Evolutionary conservation across 2,329 filamentous ascomycete species (phyloP), one percentile per base, ranked within the genome.

Genomic region (Endothia cerciana): DNA sequence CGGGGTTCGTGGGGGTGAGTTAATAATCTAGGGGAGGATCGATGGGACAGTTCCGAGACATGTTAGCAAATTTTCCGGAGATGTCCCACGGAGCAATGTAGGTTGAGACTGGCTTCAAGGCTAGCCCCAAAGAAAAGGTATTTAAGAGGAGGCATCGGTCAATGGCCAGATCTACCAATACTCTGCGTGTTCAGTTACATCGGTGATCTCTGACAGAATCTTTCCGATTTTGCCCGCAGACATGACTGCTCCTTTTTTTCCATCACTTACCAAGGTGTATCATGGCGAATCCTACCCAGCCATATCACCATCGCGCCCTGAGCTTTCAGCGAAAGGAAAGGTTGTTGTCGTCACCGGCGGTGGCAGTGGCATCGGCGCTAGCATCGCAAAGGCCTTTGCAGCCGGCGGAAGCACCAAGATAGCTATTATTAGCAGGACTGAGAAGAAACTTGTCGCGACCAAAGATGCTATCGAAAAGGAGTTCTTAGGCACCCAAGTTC

Each of bases 301-400:
- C 6, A 62, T 62, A 25, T 43, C 40, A 47, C 60, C 60, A 33
- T 51, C 45, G 11, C 60, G 60, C 30, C 60, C 60, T 22, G 60
- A 62, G 45, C 60, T 62, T 25, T 62, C 60, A 22, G 47, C 60
- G 5, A 53, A 40, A 53, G 45, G 45, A 30, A 62, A 62, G 33
- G 30, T n/a, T 28, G 45, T 62, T 40, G 60, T 62, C 28, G 13
- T 62, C 33, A 62, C 60, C n/a, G 60, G 60, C 47, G 60, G 60
- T 53, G 60, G 60, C 33, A 47, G 11, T 53, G 60, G 60, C 25
- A 49, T 62, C 45, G 60, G 60, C 17, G n/a, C n/a, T 7, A 28
- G 33, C 45, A 53, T 62, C 36, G 60, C 33, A 30, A 40, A 41
- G 33, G 60, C 60, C 28, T 62, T 62, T 53, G 60, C 43, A 19